Evolutionary conservation across 331 rosid species (phyloP), one percentile per base, ranked within the genome.

Genomic region (Pyrus hybrid): DNA sequence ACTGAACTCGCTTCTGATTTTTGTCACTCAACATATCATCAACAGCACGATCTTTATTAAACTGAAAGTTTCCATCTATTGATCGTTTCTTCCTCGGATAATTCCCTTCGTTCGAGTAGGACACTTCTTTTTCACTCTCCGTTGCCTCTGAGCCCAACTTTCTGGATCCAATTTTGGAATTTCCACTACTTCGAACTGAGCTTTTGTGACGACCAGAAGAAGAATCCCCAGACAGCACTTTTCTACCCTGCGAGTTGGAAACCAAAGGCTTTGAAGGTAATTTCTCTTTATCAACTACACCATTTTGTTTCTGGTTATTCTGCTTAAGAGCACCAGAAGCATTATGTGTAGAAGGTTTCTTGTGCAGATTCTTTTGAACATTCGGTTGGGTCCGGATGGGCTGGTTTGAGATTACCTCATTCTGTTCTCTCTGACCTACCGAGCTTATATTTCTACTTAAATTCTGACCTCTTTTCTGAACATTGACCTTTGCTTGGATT

Each of bases 401-500:
- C 72, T 75, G 91, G 81, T 77, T 87, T 72, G 86, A 74, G 85
- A 83, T 90, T 35, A 25, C 75, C 67, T 91, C 96, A 72, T 70
- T 77, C 68, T 88, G 93, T 70, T 86, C 93, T 70, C 88, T 88
- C 65, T 82, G 90, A 65, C 75, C 81, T 17, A 29, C 82, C 66
- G 80, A 79, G 81, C 70, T 87, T 84, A 85, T 88, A 49, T 78
- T 82, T 71, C 83, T 78, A 67, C 71, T 86, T 79, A 77, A 69
- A 83, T 75, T 91, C 82, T 89, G 86, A 63, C 93, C 90, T 80
- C 98, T 74, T 89, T 77, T 87, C 74, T 90, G 97, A 80, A 93
- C 98, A 83, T 93, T 93, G 81, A 91, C 98, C 79, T 93, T 93
- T 72, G 98, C 98, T 82, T 93, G 98, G 78, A 93, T 77, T 61